Evolutionary conservation across 108 stramenopile genomes (phyloP).

Genomic region (Conticribra guillardii): DNA sequence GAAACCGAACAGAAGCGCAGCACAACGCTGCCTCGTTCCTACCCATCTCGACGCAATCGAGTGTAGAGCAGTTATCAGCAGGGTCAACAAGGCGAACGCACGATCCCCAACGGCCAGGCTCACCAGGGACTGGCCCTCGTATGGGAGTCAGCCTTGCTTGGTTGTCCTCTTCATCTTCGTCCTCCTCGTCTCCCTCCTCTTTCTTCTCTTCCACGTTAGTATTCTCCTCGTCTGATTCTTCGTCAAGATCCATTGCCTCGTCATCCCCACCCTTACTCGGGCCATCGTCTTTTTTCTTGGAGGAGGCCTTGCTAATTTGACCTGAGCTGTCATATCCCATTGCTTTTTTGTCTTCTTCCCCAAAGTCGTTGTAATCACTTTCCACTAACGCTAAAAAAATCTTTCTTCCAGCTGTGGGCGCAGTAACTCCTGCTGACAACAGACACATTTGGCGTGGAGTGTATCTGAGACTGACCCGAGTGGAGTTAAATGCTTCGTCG

Average conservation of each 20-base stretch:
- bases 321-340: conserved; percentile 80
- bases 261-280: conserved; percentile 54
- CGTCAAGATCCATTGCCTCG: conserved; percentile 77
- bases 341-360: conserved; percentile 73
- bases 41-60: conserved; percentile 90
- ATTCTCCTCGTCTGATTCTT: conserved; percentile 74
- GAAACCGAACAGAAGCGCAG: conserved; percentile 89
- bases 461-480: conserved; percentile 84
- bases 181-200: conserved; percentile 70
- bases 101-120: conserved; percentile 92
- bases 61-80: conserved; percentile 66
- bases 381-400: conserved; percentile 92
- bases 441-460: conserved; percentile 94
- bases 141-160: conserved; percentile 73
- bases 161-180: conserved; percentile 85
- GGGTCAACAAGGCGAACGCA: conserved; percentile 95
- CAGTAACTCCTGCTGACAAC: conserved; percentile 52
- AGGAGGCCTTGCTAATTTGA: conserved; percentile 32
- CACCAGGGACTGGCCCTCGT: conserved; percentile 89
- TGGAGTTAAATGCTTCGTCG: conserved; percentile 92
- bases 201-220: conserved; percentile 57
- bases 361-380: conserved; percentile 93
- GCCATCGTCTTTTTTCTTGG: conserved; percentile 35
- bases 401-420: conserved; percentile 43
- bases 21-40: conserved; percentile 95